Conservation (phyloP, 331 rosid species). For the Rosa hybrid region DNA sequence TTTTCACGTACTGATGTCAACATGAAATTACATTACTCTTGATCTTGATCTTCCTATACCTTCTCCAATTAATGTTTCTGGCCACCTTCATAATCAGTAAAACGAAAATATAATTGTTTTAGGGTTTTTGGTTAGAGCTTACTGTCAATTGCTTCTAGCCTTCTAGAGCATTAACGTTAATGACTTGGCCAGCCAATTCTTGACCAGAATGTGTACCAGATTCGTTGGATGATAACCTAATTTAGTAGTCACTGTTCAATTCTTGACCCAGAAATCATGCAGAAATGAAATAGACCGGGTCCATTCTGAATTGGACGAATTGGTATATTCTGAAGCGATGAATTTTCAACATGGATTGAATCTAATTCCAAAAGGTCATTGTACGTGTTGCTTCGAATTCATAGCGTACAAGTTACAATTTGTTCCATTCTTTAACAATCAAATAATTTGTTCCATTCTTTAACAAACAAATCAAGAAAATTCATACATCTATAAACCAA, state of each 20-base stretch:
- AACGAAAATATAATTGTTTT: no score
- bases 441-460: neutral
- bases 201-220: neutral
- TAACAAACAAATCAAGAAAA: neutral
- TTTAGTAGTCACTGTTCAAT: neutral
- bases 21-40: no score
- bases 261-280: neutral
- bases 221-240: neutral
- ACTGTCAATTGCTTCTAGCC: neutral
- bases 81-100: neutral
- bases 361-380: neutral
- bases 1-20: neutral
- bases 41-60: neutral
- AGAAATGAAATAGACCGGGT: neutral
- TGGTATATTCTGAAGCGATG: neutral
- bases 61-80: neutral
- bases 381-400: neutral
- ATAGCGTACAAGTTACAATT: constrained; percentile 23
- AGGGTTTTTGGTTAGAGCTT: neutral
- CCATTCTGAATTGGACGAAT: neutral
- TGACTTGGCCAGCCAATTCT: neutral
- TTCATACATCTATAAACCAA: no score
- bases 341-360: neutral
- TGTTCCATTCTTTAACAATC: neutral
- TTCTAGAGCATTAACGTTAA: neutral